Base-by-base conservation (phyloP, 2,329 filamentous ascomycete genomes). In the Curvularia lunata region DNA sequence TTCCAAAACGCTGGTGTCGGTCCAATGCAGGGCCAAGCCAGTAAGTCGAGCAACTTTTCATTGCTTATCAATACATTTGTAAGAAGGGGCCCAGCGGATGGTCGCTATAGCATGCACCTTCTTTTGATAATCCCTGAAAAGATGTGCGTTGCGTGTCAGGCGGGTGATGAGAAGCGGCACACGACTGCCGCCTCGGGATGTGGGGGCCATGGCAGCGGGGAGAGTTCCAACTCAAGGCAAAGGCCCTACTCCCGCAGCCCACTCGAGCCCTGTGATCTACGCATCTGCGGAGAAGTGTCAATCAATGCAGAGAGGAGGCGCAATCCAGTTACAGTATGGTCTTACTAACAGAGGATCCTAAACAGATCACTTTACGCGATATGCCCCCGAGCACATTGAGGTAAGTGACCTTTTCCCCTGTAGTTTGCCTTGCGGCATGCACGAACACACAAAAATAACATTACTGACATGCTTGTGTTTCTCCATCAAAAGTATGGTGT, bases 301-400 rank as follows among this genome's bases (percentile, higher is more conserved):
- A 42, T 16, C n/a, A 19, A 19, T 12, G 8, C 27, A 28, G 16
- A 42, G 30, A 25, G 12, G 38, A 18, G 10, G 23, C 30, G 23
- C 37, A 45, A 40, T 16, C 12, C 2, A 46, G 12, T 8, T 3
- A n/a, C 21, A 42, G 25, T 18, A n/a, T 10, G 5, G 6, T n/a
- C n/a, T 12, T 21, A 28, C 18, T 52, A 25, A 28, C 38, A 6
- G 8, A 30, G 13, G 16, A 23, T 51, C 61, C 3, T 10, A 23
- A 58, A 68, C 53, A 51, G 92, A 95, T 77, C 91, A 96, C 78
- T 96, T 96, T 78, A 81, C 80, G 47, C 85, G 91, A 54, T 96
- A 96, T 70, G 91, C 92, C 1, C 90, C 91, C 0, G 89, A 93
- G 74, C 87, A 85, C 74, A 94, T 96, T 68, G 82, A 88, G 47